Percentiles rank a stretch among this genome's conserved stretches.
These are phyloP conservation scores for Ceratobasidium sp. DNA, from an alignment of 1,284 basidiomycete species.

Conservation along the genomic window DNA sequence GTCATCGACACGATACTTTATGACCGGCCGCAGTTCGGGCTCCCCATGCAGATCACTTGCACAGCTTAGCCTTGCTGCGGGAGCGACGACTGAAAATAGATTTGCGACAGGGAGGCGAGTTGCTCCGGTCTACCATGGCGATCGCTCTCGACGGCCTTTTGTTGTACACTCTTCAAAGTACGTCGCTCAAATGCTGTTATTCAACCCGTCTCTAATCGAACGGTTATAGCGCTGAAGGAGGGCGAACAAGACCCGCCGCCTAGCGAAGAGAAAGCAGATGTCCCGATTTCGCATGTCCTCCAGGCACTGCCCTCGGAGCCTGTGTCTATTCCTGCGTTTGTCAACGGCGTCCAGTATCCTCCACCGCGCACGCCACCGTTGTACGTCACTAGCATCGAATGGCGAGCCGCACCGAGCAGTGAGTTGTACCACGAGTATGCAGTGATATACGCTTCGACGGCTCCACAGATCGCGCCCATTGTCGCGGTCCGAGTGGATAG, in stretches of 20 bases:
- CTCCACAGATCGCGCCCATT: slow-evolving; percentile 5
- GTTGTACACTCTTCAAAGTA: slow-evolving; percentile 40
- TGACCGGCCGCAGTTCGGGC: slow-evolving; percentile 18
- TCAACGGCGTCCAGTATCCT: not conserved
- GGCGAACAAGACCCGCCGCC: not conserved
- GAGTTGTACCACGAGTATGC: slow-evolving; percentile 7
- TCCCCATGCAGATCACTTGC: not conserved
- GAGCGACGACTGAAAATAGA: not conserved
- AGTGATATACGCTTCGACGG: slow-evolving; percentile 11
- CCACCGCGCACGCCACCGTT: not conserved
- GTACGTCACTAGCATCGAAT: slow-evolving; percentile 25
- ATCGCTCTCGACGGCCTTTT: slow-evolving; percentile 18
- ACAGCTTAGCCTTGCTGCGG: slow-evolving; percentile 1
- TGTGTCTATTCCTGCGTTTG: slow-evolving; percentile 12
- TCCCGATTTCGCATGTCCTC: not conserved
- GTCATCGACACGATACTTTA: not conserved
- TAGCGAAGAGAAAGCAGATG: not conserved
- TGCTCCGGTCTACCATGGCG: slow-evolving; percentile 9
- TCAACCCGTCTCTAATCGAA: not conserved
- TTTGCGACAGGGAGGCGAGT: not conserved
- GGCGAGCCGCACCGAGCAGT: not conserved
- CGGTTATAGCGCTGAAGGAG: slow-evolving; percentile 14
- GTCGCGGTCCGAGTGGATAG: slow-evolving; percentile 28
- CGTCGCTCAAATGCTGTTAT: not conserved
- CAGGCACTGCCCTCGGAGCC: slow-evolving; percentile 5